Base-by-base conservation (phyloP, 2,329 filamentous ascomycete genomes). In the Colletotrichum incanum region DNA sequence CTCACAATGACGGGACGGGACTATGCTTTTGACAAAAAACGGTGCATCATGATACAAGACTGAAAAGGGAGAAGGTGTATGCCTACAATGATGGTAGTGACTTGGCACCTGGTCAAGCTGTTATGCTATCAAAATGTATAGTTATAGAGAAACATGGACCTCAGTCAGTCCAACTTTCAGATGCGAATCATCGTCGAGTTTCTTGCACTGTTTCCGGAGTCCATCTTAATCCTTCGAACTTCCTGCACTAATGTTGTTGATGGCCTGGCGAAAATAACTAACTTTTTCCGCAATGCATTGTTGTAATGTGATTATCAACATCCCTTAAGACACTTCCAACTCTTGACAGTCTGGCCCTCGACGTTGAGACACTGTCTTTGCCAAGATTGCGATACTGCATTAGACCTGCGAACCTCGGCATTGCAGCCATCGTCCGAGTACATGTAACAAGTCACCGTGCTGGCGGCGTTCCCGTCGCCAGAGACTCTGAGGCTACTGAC, bases 321-420 rank as follows among this genome's bases (percentile, higher is more conserved):
- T 11, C 55, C 55, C 37, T 58, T 58, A 14, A 58, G 34, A n/a
- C 55, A 58, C 23, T 58, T 58, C 55, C 55, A 58, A n/a, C 55
- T 58, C 55, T 41, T 58, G n/a, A 58, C 55, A 20, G 34, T 28
- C 34, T 58, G 55, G 7, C 55, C 55, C n/a, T 58, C 55, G 4
- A n/a, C 34, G 1, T 23, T 28, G 2, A 58, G 16, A 23, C 55
- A 58, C n/a, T 58, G 55, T 18, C 55, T 58, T 14, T 58, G 55
- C 55, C 55, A 58, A 20, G 55, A 58, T 28, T 58, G 55, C 14
- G 55, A 58, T 41, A 58, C 55, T 2, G 55, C n/a, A 18, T 26
- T 37, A 18, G 55, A 58, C 37, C 55, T 58, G 23, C 55, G 55
- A n/a, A 58, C 55, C 55, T 58, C 55, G 3, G 55, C 55, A 26